phyloP scores from a whole-genome alignment of 1,139 yeast genomes.

The Kodamaea anthophila region DNA sequence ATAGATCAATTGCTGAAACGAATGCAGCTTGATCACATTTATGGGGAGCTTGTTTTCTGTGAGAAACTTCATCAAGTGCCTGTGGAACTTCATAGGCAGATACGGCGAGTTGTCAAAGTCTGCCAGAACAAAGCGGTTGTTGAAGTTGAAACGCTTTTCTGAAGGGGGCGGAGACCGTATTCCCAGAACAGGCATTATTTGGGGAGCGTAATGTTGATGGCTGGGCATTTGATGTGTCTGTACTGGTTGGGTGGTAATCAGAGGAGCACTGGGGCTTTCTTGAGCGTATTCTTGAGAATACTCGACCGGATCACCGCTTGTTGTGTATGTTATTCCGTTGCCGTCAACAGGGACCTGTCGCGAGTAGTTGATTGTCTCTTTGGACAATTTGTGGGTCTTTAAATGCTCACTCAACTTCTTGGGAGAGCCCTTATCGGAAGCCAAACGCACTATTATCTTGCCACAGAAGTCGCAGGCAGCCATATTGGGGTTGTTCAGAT shows the following conservation, averaged over 20 bases:
- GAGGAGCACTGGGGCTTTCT: constrained; percentile 4
- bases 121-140: constrained; percentile 17
- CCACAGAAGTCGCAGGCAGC: constrained; percentile 54
- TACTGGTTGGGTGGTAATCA: too few relatives aligned
- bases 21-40: constrained; percentile 41
- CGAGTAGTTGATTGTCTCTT: constrained; percentile 29
- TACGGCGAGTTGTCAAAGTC: constrained; percentile 42
- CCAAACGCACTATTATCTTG: constrained; percentile 39
- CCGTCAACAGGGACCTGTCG: constrained; percentile 30
- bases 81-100: constrained; percentile 43
- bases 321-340: constrained; percentile 25
- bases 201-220: background rate
- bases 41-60: constrained; percentile 49
- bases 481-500: constrained; percentile 38
- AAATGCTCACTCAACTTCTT: constrained; percentile 54
- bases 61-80: constrained; percentile 44
- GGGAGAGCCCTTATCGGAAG: constrained; percentile 55
- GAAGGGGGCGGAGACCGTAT: constrained; percentile 2
- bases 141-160: constrained; percentile 1
- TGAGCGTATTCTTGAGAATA: constrained; percentile 6
- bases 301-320: constrained; percentile 22
- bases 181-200: background rate
- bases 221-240: constrained; percentile 4
- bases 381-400: constrained; percentile 46
- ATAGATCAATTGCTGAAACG: constrained; percentile 47